Percentiles rank a stretch among this genome's conserved stretches.
phyloP scores from a whole-genome alignment of 345 rosid genomes.

The Hypericum androsaemum region DNA sequence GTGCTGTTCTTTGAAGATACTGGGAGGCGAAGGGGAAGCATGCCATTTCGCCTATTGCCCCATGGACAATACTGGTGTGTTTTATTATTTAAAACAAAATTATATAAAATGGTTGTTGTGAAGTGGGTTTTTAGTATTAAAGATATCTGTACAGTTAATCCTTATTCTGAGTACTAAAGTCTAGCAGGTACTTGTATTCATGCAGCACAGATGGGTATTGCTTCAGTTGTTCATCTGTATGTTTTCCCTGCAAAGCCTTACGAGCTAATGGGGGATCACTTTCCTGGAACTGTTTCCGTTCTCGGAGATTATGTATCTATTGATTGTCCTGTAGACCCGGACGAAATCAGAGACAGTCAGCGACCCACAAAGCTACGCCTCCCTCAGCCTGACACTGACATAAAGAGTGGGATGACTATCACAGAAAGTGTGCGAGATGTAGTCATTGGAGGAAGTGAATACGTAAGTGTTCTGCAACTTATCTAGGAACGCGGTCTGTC shows the following conservation, averaged over 20 bases:
- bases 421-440: slow-evolving; percentile 86
- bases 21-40: too few species aligned
- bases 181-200: slow-evolving; percentile 36
- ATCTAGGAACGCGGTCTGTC: too few species aligned
- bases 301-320: slow-evolving; percentile 95
- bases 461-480: slow-evolving; percentile 48
- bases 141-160: background rate
- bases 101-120: too few species aligned
- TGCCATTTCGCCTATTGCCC: too few species aligned
- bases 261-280: slow-evolving; percentile 76
- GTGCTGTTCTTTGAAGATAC: too few species aligned
- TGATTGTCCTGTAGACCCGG: slow-evolving; percentile 92
- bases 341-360: slow-evolving; percentile 94
- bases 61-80: too few species aligned
- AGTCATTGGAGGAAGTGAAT: slow-evolving; percentile 85
- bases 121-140: too few species aligned
- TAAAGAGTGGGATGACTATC: slow-evolving; percentile 78
- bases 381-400: slow-evolving; percentile 67
- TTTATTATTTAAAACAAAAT: too few species aligned
- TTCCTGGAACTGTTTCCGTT: slow-evolving; percentile 68
- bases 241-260: slow-evolving; percentile 94
- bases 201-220: slow-evolving; percentile 97
- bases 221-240: slow-evolving; percentile 86
- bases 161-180: slow-evolving; percentile 18
- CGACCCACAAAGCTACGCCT: slow-evolving; percentile 90